Percentiles rank a stretch among this genome's conserved stretches.
Conservation (phyloP, 1,284 basidiomycete genomes). For the Psilocybe mexicana region DNA sequence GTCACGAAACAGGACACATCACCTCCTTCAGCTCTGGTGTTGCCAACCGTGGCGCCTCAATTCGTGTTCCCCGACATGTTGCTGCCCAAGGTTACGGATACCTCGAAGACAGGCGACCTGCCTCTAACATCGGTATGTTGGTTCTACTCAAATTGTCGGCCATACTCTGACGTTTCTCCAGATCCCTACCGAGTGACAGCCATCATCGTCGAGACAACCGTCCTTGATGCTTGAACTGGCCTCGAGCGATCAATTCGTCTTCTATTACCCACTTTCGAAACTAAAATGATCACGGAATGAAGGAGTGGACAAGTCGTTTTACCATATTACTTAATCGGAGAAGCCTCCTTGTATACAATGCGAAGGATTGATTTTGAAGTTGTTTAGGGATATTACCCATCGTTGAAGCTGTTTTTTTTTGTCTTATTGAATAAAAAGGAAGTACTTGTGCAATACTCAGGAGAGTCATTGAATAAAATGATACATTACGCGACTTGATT, state of each 20-base stretch:
- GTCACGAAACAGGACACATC: constrained; percentile 98
- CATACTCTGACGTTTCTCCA: constrained; percentile 30
- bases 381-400: background rate
- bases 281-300: constrained; percentile 4
- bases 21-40: constrained; percentile 92
- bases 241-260: constrained; percentile 14
- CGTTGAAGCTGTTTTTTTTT: background rate
- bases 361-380: constrained; percentile 3
- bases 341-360: constrained; percentile 16
- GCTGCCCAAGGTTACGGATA: constrained; percentile 93
- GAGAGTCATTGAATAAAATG: no score
- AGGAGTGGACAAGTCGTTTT: constrained; percentile 9
- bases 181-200: constrained; percentile 88
- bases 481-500: constrained; percentile 1
- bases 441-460: no score
- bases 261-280: constrained; percentile 7
- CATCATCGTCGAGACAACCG: constrained; percentile 93
- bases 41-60: constrained; percentile 97
- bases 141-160: background rate
- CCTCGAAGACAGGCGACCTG: constrained; percentile 94
- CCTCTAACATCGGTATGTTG: constrained; percentile 91
- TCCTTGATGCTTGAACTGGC: constrained; percentile 52
- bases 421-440: background rate
- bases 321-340: constrained; percentile 21
- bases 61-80: constrained; percentile 92